Conservation (phyloP, 345 rosid species). For the Acer saccharum region DNA sequence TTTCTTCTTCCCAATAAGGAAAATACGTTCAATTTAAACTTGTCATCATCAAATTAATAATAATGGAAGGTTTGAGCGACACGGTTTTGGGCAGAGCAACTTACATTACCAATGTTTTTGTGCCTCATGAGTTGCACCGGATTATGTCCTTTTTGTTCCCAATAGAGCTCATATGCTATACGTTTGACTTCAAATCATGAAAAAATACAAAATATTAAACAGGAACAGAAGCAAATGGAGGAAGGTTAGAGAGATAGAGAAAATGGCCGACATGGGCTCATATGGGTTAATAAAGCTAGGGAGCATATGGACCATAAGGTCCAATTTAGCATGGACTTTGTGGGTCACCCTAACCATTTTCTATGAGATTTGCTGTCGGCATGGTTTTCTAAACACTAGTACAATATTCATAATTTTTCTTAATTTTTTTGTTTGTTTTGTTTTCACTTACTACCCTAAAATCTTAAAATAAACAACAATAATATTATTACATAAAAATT, state of each 20-base stretch:
- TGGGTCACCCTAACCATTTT: conserved; percentile 30
- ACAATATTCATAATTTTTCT: background rate
- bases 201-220: background rate
- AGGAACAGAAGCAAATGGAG: conserved; percentile 12
- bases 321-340: conserved; percentile 23
- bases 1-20: background rate
- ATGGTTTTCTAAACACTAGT: conserved; percentile 22
- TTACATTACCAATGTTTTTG: background rate
- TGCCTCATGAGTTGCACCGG: background rate
- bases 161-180: conserved; percentile 5
- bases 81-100: background rate
- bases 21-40: background rate
- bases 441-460: conserved; percentile 1
- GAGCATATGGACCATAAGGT: conserved; percentile 57
- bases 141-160: conserved; percentile 7
- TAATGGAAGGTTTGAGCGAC: background rate
- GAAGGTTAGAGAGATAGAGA: conserved; percentile 17
- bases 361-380: conserved; percentile 47
- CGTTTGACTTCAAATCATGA: conserved; percentile 20
- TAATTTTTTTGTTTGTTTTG: background rate
- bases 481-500: too few species aligned
- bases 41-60: background rate
- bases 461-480: background rate
- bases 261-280: conserved; percentile 51
- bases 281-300: conserved; percentile 32